Base-by-base conservation (phyloP, 177 flowering plant genomes). In the Tripterygium wilfordii region DNA sequence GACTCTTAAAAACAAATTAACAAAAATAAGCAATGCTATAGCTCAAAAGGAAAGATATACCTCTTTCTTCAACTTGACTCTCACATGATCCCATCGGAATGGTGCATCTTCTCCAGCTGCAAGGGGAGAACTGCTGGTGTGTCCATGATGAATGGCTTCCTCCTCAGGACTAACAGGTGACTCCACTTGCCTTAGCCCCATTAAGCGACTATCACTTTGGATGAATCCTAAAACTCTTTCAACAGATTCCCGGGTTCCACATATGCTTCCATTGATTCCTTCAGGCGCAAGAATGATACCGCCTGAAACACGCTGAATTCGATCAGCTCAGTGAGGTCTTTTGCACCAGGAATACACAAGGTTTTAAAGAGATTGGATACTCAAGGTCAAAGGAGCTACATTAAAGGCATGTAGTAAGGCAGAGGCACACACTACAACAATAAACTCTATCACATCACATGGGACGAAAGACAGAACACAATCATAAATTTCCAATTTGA, bases 21-120 rank as follows among this genome's bases (percentile, higher is more conserved):
- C 38, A 35, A 35, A 10, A 12, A 7, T 6, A 30, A 6, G 33
- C 12, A 30, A 30, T 30, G 12, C 7, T 30, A 30, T 30, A 6
- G 14, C 7, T 15, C 5, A 5, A 35, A 35, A 35, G 38, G 19
- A 4, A 15, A 47, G 54, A 0, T 32, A 0, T 53, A 88, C 96
- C 95, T 91, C 96, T 52, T 83, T 85, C 69, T 91, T 91, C 63
- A 88, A 47, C 71, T 88, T 91, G 51, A 88, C 94, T 58, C 98
- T 76, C 50, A 91, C 96, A 68, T 91, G 98, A 63, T 88, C 96
- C 98, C 96, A 91, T 43, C 98, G 72, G 56, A 91, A 91, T 29
- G 98, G 98, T 52, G 94, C 88, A 79, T 91, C 94, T 56, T 91
- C 95, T 37, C 98, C 96, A 2, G 96, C 95, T 28, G 85, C 95